These are phyloP conservation scores for Quercus engelmannii DNA, from an alignment of 306 rosid genomes.

Conservation along the genomic window DNA sequence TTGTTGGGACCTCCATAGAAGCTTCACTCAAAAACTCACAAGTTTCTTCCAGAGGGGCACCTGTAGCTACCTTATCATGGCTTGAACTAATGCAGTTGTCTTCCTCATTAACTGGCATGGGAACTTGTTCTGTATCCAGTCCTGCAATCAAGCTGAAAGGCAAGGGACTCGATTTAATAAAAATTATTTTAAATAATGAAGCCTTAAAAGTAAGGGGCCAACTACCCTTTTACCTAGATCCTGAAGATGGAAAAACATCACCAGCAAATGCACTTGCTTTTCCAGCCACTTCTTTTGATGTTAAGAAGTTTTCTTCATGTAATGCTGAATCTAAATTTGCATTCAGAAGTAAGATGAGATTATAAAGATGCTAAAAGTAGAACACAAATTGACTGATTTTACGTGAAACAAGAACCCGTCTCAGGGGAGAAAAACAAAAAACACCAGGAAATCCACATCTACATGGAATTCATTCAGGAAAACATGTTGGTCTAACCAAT, in stretches of 20 bases:
- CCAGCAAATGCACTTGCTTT: conserved; percentile 30
- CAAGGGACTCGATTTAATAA: conserved; percentile 19
- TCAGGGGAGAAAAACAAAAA: not conserved
- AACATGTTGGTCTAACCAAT: not conserved
- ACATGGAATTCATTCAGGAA: not conserved
- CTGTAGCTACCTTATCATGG: conserved; percentile 33
- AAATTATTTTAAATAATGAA: not conserved
- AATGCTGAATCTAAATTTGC: conserved; percentile 39
- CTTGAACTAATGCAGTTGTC: conserved; percentile 21
- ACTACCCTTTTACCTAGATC: conserved; percentile 38
- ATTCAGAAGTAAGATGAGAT: conserved; percentile 15
- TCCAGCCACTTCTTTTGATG: conserved; percentile 32
- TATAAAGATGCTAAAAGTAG: not conserved
- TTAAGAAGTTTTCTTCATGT: conserved; percentile 32
- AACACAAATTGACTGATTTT: conserved; percentile 4
- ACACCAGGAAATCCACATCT: not conserved
- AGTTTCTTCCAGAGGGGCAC: conserved; percentile 25
- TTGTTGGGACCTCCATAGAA: conserved; percentile 45
- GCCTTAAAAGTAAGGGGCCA: not conserved
- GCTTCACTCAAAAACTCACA: conserved; percentile 42
- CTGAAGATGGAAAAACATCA: conserved; percentile 53
- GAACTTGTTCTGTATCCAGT: conserved; percentile 33
- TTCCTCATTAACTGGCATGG: conserved; percentile 20
- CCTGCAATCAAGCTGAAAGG: conserved; percentile 45
- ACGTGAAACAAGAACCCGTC: not conserved